Evolutionary conservation across 768 basidiomycete species (phyloP).

Genomic region (Suillus ampliporus): DNA sequence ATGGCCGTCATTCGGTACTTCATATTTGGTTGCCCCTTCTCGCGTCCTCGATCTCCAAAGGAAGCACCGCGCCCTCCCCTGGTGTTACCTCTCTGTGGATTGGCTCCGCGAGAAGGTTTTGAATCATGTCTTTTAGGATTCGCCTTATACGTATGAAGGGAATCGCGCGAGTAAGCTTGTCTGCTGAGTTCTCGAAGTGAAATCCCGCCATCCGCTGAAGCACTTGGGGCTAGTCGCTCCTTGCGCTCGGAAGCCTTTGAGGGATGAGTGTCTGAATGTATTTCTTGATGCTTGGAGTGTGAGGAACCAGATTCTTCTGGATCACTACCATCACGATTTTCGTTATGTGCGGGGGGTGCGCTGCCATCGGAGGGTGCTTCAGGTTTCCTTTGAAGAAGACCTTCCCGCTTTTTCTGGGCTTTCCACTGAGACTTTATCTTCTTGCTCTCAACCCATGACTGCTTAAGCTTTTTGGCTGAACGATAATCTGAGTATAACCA

Average conservation of each 20-base stretch:
- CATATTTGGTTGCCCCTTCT: constrained; percentile 71
- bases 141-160: constrained; percentile 63
- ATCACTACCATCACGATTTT: background rate
- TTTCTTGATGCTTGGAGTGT: constrained; percentile 3
- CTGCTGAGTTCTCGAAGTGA: constrained; percentile 65
- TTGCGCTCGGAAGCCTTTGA: background rate
- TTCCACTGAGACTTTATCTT: constrained; percentile 85
- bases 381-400: constrained; percentile 26
- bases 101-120: constrained; percentile 7
- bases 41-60: constrained; percentile 38
- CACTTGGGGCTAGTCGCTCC: constrained; percentile 4
- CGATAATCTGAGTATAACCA: constrained; percentile 13
- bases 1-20: constrained; percentile 85
- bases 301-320: background rate
- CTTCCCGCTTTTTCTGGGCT: constrained; percentile 63
- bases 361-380: constrained; percentile 1
- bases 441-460: constrained; percentile 75
- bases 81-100: constrained; percentile 24
- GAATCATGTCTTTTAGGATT: constrained; percentile 38
- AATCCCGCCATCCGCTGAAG: constrained; percentile 17
- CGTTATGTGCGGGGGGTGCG: constrained; percentile 6
- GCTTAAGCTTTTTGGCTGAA: constrained; percentile 80
- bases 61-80: constrained; percentile 35
- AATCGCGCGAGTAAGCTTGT: constrained; percentile 64
- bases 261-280: background rate